Evolutionary conservation across 192 early-diverging fungal genomes (phyloP), one percentile per base, ranked within the genome.

Genomic region (Gigaspora rosea): DNA sequence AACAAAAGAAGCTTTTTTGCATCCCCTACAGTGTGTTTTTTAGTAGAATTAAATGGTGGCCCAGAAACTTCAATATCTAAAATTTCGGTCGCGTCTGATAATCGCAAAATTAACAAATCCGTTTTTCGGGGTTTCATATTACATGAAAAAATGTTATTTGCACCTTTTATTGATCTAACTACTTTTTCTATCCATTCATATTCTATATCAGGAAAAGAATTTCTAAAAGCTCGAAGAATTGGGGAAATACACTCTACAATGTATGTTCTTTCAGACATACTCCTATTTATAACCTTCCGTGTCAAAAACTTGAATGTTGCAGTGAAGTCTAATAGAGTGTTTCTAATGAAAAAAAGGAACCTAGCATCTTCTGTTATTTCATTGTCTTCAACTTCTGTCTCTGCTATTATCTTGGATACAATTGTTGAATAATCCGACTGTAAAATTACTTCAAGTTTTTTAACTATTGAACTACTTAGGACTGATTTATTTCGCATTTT

Each of bases 351-450:
- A 58, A 58, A 73, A 47, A 41, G 32, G 32, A 73, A 56, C 5
- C 36, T 73, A 8, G 22, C 0, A n/a, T 58, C 71, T 18, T 58
- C 54, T 9, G 32, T 73, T 58, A 27, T 59, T 47, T 73, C 15
- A 59, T 59, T 4, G 36, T 73, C 71, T 54, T 73, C 35, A 73
- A 59, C 27, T 58, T 36, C 56, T 22, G 71, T 73, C 71, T 73
- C 71, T 2, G 32, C 50, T 8, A 73, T 73, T 73, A 73, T 73
- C 15, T 73, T 58, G 8, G 54, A 73, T 35, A 11, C 10, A 41
- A 73, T 58, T 73, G n/a, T 52, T 57, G 71, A 72, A 73, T 73
- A 73, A 46, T 73, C 71, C 7, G 54, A 73, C 15, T 73, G 71
- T 49, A 72, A 73, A 41, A 73, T 59, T 51, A 22, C 36, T 59